A percentile compares a stretch with the other conserved stretches of the same genome.
Evolutionary conservation across 1,284 basidiomycete genomes (phyloP).

Genomic region (Vanrija pseudolonga): DNA sequence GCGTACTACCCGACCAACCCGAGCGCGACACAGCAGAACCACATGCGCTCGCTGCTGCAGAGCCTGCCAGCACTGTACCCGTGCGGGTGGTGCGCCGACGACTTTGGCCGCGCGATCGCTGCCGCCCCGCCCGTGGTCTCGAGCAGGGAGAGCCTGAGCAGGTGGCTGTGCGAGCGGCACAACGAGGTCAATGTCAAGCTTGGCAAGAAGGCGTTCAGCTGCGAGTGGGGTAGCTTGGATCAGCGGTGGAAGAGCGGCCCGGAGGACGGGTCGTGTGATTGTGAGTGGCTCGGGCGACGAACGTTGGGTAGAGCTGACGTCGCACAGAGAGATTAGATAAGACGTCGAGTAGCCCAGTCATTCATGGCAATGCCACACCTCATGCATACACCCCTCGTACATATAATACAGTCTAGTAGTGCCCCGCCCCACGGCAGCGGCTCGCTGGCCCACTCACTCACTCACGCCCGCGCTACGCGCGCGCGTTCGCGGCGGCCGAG

Average conservation of each 20-base stretch:
- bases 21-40: conserved; percentile 63
- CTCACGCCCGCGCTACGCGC: conserved; percentile 1
- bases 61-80: conserved; percentile 80
- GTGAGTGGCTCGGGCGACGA: neutral
- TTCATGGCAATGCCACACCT: no score
- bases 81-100: conserved; percentile 74
- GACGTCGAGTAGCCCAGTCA: no score
- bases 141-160: conserved; percentile 63
- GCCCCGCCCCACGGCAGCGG: no score
- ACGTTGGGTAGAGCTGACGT: no score
- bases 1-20: conserved; percentile 87
- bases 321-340: no score
- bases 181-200: conserved; percentile 84
- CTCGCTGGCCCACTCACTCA: no score
- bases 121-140: conserved; percentile 69
- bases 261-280: conserved; percentile 80
- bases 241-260: conserved; percentile 90
- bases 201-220: conserved; percentile 78
- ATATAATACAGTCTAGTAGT: neutral
- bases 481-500: conserved; percentile 13
- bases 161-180: conserved; percentile 85
- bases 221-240: conserved; percentile 62
- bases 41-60: conserved; percentile 73
- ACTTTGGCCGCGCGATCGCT: conserved; percentile 65
- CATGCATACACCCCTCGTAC: neutral